These are phyloP conservation scores for Cryptosporidium parvum DNA, from an alignment of 169 alveolate genomes.

Conservation along the genomic window DNA sequence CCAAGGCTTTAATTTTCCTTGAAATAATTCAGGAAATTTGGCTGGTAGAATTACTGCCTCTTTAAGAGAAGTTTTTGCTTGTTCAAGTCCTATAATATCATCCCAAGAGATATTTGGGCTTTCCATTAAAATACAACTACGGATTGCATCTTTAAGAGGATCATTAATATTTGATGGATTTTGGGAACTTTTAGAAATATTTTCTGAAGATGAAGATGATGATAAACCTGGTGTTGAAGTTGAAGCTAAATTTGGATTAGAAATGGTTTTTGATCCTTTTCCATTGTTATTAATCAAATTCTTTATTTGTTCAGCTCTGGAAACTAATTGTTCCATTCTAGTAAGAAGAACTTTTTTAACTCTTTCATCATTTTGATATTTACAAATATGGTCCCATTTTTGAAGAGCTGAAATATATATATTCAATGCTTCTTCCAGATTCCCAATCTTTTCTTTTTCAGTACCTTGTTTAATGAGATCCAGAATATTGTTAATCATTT, in stretches of 20 bases:
- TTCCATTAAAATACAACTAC: conserved; percentile 86
- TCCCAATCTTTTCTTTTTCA: conserved; percentile 68
- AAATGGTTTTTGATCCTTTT: background rate
- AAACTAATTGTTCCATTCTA: conserved; percentile 70
- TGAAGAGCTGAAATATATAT: conserved; percentile 73
- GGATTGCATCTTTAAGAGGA: conserved; percentile 80
- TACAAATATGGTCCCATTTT: conserved; percentile 67
- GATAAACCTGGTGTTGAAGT: background rate
- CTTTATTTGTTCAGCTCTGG: conserved; percentile 71
- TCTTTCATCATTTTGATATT: conserved; percentile 56
- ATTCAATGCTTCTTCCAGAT: conserved; percentile 74
- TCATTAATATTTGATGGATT: conserved; percentile 31
- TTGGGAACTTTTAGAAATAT: conserved; percentile 1
- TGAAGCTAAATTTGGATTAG: background rate
- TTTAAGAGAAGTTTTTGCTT: conserved; percentile 92
- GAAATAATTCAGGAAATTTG: conserved; percentile 94
- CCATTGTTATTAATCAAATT: conserved; percentile 10
- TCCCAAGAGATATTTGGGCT: conserved; percentile 94
- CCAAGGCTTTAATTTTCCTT: conserved; percentile 91
- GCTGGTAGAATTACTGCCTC: conserved; percentile 97
- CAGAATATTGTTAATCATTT: conserved; percentile 58
- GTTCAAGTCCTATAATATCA: conserved; percentile 95
- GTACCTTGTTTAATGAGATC: conserved; percentile 75
- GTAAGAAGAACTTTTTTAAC: conserved; percentile 47
- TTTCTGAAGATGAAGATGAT: background rate